Evolutionary conservation across 768 basidiomycete genomes (phyloP).

Genomic region (Rhodotorula taiwanensis): DNA sequence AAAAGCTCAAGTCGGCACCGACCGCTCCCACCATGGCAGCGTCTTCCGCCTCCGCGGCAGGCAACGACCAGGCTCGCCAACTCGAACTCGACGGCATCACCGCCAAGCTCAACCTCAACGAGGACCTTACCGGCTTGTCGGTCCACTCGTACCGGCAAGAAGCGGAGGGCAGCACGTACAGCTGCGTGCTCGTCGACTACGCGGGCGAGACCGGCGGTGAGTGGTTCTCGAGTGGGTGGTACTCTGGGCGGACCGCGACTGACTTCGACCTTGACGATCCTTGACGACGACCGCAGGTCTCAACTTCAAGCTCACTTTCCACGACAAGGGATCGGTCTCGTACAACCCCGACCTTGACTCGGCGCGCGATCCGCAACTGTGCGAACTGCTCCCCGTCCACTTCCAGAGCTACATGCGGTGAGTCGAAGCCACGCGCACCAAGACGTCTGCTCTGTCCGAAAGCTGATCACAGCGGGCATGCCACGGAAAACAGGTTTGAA

Average conservation of each 20-base stretch:
- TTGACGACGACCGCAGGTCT: constrained; percentile 2
- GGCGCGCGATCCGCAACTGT: constrained; percentile 15
- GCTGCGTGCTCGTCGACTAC: constrained; percentile 27
- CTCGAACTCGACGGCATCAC: no score
- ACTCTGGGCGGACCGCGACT: neutral
- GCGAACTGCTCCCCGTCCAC: constrained; percentile 1
- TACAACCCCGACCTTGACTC: constrained; percentile 31
- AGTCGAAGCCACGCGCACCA: neutral
- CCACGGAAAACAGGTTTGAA: constrained; percentile 21
- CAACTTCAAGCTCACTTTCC: constrained; percentile 34
- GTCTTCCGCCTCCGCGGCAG: neutral
- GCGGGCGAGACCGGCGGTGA: constrained; percentile 20
- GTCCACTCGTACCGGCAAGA: constrained; percentile 14
- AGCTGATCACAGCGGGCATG: no score
- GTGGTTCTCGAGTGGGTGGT: neutral
- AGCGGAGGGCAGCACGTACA: constrained; percentile 16
- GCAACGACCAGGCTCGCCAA: no score
- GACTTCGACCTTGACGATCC: neutral
- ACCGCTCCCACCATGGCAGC: neutral
- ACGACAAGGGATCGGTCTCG: constrained; percentile 7
- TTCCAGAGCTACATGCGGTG: constrained; percentile 20
- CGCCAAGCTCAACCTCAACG: constrained; percentile 17
- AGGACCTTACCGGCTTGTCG: constrained; percentile 35
- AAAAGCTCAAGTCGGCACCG: constrained; percentile 21
- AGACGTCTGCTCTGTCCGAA: no score